Evolutionary conservation across 1,284 basidiomycete species (phyloP).

Genomic region (Trametes sp.): DNA sequence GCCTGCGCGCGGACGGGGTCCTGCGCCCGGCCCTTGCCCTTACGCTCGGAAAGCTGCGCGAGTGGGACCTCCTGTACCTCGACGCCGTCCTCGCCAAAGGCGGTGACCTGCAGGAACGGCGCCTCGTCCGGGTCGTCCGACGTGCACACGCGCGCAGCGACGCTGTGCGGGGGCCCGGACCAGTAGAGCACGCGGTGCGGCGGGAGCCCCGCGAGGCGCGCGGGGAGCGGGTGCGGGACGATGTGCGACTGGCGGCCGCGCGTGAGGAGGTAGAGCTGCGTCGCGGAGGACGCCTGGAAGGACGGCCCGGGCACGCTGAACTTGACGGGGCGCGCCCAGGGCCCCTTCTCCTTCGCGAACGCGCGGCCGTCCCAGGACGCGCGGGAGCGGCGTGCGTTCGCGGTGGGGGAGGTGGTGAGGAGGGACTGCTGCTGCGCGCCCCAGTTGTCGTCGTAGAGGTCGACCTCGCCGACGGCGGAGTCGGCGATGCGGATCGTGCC

Average conservation of each 20-base stretch:
- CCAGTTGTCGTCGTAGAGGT: constrained; percentile 62
- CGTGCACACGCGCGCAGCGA: constrained; percentile 59
- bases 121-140: constrained; percentile 38
- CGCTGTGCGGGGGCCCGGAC: constrained; percentile 61
- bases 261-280: constrained; percentile 66
- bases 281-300: constrained; percentile 36
- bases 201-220: constrained; percentile 50
- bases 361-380: constrained; percentile 60
- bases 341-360: constrained; percentile 50
- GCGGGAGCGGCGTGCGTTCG: constrained; percentile 52
- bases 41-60: constrained; percentile 50
- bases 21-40: constrained; percentile 54
- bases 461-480: constrained; percentile 79
- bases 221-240: constrained; percentile 70
- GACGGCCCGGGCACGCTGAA: constrained; percentile 55
- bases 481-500: constrained; percentile 79
- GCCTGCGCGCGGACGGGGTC: constrained; percentile 60
- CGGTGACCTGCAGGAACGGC: constrained; percentile 69
- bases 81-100: constrained; percentile 70
- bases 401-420: constrained; percentile 32
- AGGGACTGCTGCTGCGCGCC: constrained; percentile 30
- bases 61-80: constrained; percentile 73
- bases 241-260: constrained; percentile 74
- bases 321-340: constrained; percentile 63
- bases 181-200: constrained; percentile 67